These are phyloP conservation scores for Rhodotorula sp. DNA, from an alignment of 1,284 basidiomycete species.

Conservation along the genomic window DNA sequence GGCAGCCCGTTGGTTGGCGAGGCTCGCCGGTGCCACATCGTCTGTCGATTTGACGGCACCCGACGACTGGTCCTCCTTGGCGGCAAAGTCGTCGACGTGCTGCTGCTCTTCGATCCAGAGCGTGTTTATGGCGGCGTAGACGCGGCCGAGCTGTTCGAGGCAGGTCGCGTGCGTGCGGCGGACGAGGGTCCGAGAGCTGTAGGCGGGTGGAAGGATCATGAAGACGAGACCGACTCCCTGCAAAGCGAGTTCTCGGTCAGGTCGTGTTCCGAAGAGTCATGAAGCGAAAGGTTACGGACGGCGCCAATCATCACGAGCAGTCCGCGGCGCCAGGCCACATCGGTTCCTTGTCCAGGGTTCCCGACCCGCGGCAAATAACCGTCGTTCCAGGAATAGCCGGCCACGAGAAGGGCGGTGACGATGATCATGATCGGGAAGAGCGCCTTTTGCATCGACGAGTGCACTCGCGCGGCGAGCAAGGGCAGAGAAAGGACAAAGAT, in stretches of 20 bases:
- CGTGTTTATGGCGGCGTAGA: constrained; percentile 24
- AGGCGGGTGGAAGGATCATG: constrained; percentile 10
- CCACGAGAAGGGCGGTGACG: constrained; percentile 44
- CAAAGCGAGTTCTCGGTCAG: background rate
- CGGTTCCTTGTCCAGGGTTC: constrained; percentile 37
- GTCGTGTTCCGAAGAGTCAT: no score
- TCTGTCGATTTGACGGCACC: background rate
- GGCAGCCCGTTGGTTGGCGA: constrained; percentile 4
- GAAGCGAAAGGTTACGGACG: background rate
- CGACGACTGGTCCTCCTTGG: background rate
- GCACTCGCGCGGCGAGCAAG: constrained; percentile 58
- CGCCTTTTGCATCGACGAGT: constrained; percentile 53
- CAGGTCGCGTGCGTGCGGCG: constrained; percentile 33
- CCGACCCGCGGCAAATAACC: constrained; percentile 32
- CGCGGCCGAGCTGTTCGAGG: constrained; percentile 25
- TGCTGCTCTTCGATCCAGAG: constrained; percentile 27
- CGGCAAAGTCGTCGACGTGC: background rate
- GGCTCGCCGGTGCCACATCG: background rate
- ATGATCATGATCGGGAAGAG: constrained; percentile 49
- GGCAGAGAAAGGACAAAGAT: constrained; percentile 58
- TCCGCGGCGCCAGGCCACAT: constrained; percentile 40
- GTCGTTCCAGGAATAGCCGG: constrained; percentile 43
- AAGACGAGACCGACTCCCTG: constrained; percentile 7
- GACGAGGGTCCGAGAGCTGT: constrained; percentile 21
- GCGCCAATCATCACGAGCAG: constrained; percentile 34